Conservation (phyloP, 192 early-diverging fungal genomes). For the Physocladia obscura region DNA sequence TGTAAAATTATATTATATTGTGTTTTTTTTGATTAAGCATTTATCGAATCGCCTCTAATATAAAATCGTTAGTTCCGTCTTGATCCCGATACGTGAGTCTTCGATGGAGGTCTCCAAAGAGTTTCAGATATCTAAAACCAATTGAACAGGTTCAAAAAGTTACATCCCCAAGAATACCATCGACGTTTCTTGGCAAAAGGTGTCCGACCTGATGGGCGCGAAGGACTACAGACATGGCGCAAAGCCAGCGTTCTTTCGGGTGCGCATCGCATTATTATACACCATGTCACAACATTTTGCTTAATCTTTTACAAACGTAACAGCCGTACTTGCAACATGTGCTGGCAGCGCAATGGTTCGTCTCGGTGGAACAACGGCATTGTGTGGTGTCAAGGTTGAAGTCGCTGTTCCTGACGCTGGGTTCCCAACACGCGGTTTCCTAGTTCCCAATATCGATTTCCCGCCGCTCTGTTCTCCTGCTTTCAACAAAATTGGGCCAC, state of each 20-base stretch:
- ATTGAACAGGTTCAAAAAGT: slow-evolving; percentile 80
- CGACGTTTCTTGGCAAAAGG: slow-evolving; percentile 76
- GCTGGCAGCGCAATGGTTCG: slow-evolving; percentile 85
- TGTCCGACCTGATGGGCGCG: slow-evolving; percentile 80
- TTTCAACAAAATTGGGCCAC: slow-evolving; percentile 83
- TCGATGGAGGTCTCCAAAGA: not conserved
- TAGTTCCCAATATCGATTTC: slow-evolving; percentile 90
- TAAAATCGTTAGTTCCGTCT: slow-evolving; percentile 14
- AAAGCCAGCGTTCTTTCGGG: slow-evolving; percentile 63
- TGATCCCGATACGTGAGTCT: not conserved
- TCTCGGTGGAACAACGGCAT: slow-evolving; percentile 82
- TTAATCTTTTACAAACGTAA: no score
- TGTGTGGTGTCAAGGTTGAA: slow-evolving; percentile 95
- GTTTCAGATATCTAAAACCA: no score
- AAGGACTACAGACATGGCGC: slow-evolving; percentile 64
- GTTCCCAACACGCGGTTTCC: slow-evolving; percentile 70
- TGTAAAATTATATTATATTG: no score
- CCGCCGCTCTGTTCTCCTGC: slow-evolving; percentile 85
- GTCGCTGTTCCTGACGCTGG: slow-evolving; percentile 76
- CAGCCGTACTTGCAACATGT: slow-evolving; percentile 64
- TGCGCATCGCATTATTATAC: slow-evolving; percentile 7
- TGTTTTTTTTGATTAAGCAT: no score
- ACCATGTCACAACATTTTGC: not conserved
- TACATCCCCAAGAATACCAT: slow-evolving; percentile 86
- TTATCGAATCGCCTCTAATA: no score